Percentiles rank a stretch among this genome's conserved stretches.
phyloP scores from a whole-genome alignment of 148 eudicot genomes.

The Rhododendron simsii region DNA sequence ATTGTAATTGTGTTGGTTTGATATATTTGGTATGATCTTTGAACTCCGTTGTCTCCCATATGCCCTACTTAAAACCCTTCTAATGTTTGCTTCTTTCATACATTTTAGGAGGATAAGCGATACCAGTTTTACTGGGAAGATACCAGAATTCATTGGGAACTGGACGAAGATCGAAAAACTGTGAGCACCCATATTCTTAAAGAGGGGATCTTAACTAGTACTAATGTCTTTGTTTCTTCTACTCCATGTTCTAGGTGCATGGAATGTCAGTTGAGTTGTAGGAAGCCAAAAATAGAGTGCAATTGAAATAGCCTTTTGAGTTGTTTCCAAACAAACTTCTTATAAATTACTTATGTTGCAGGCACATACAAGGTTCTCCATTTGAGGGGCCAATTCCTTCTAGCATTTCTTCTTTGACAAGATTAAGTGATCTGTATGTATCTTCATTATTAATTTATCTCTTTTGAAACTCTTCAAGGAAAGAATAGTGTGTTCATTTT shows the following conservation, averaged over 20 bases:
- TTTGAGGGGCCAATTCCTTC: constrained; percentile 59
- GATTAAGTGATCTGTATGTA: constrained; percentile 51
- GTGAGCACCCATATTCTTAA: constrained; percentile 25
- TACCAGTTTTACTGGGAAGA: constrained; percentile 47
- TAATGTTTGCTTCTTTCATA: constrained; percentile 6
- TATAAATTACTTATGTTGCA: constrained; percentile 8
- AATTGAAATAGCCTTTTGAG: neutral
- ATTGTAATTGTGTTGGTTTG: neutral
- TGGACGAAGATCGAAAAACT: constrained; percentile 48
- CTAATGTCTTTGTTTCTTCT: neutral
- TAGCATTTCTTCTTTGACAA: constrained; percentile 39
- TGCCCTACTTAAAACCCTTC: neutral
- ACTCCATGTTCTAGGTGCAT: neutral
- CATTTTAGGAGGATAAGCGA: constrained; percentile 50
- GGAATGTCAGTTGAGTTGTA: neutral
- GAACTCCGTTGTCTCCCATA: neutral
- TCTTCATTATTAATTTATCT: neutral
- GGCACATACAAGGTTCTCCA: constrained; percentile 57
- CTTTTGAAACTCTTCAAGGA: neutral
- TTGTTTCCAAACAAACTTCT: neutral
- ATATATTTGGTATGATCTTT: neutral
- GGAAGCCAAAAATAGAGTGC: neutral
- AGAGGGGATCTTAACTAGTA: neutral
- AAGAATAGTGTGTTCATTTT: neutral
- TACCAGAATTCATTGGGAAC: constrained; percentile 45